Evolutionary conservation across 352 stramenopile species (phyloP), one percentile per base, ranked within the genome.

Genomic region (Bremia lactucae): DNA sequence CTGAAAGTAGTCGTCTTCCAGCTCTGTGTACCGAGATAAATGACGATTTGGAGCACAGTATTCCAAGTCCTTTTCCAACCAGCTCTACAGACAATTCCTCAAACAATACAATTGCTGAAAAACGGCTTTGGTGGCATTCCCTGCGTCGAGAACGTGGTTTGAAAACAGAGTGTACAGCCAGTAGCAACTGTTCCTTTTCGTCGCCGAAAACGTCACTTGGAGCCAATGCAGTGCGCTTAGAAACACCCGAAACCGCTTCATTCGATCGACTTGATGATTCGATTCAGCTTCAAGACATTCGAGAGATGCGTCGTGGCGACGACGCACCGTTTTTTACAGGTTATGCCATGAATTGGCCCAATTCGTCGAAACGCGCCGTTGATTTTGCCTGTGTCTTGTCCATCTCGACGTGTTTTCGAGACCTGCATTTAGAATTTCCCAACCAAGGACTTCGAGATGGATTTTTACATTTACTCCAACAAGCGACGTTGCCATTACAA

Each of bases 81-180:
- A 45, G 50, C 48, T 55, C 54, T 36, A 64, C 46, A 38, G 41
- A 55, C 34, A 68, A 56, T 42, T 56, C 55, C n/a, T 73, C 52
- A 28, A 65, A 42, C 36, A 68, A 65, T 50, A 68, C 62, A 14
- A 66, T 62, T 49, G 75, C 49, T 44, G 70, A 85, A 49, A 81
- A 78, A 55, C 74, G 72, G 45, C 50, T 82, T 20, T 87, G 74
- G 74, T 87, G 74, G 74, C 69, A 61, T 18, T 69, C 71, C 35
- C 72, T 84, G 52, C 69, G 71, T 42, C 70, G 73, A 11, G 68
- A 73, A 7, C 70, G 70, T 42, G 58, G 57, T 37, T 31, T 49
- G 26, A 79, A 81, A 29, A 65, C 68, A 34, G 73, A 83, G 46
- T 68, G 71, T 13, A 83, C 73, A 6, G 68, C 73, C 8, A 87